Evolutionary conservation across 78 protist species (phyloP), one percentile per base, ranked within the genome.

Genomic region (Anaeramoeba ignava): DNA sequence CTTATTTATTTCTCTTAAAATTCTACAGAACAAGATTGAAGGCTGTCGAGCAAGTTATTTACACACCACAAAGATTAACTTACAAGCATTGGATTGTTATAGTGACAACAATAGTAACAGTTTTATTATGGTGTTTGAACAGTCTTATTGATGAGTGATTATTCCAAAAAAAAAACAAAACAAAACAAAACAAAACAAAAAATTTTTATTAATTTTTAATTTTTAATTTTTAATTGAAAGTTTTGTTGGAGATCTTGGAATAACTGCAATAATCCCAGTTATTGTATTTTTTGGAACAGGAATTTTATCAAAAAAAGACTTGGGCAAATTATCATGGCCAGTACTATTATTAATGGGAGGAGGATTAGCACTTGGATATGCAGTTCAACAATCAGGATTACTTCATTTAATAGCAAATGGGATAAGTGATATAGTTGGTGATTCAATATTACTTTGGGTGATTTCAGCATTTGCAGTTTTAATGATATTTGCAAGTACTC

Each of bases 311-410:
- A 54, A 54, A 27, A 8, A 54, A 54, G 73, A 54, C 17, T 54
- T 54, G 36, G 73, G 73, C 8, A 54, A 54, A 54, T 17, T 54
- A 17, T 54, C 73, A 27, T 54, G 73, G 73, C 8, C 73, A 54
- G 73, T 54, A 54, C 73, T 54, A 8, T 17, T 54, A 54, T 54
- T 54, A 17, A 54, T 54, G 8, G 73, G 73, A 54, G 73, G 73
- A 54, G 73, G 73, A 27, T 54, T 54, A 54, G 73, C 73, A 54
- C 73, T 54, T 54, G 73, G 73, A 8, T 54, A 54, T 54, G 73
- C 36, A 27, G 73, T 54, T 27, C 73, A 54, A 54, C 8, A 17
- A 27, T 54, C 73, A 54, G 17, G 17, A 54, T 54, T 54, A 54
- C 73, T 54, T 54, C 8, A 27, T 8, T 54, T 54, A 54, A 54